These are phyloP conservation scores for Auricularia cornea DNA, from an alignment of 768 basidiomycete genomes.

Conservation along the genomic window DNA sequence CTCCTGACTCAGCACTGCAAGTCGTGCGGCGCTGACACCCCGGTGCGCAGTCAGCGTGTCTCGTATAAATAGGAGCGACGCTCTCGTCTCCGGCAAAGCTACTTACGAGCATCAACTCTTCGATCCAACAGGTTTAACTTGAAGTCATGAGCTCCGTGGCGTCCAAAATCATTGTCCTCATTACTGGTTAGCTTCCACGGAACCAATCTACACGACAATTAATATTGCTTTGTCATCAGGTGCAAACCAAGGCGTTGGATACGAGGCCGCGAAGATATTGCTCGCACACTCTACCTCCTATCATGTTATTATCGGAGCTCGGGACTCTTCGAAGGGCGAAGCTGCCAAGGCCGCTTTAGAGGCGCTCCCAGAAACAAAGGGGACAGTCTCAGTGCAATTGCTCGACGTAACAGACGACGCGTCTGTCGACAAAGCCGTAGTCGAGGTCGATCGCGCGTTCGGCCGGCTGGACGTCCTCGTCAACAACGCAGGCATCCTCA, in stretches of 20 bases:
- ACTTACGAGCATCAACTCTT: no score
- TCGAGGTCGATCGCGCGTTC: neutral
- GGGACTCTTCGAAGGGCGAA: neutral
- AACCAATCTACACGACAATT: neutral
- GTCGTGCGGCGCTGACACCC: no score
- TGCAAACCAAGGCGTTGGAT: neutral
- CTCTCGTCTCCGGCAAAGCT: no score
- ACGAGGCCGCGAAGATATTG: neutral
- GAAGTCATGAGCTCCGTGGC: neutral
- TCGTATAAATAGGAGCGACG: no score
- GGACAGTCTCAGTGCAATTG: neutral
- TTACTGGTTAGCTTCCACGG: neutral
- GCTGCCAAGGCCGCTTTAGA: neutral
- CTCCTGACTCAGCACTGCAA: no score
- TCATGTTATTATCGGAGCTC: neutral
- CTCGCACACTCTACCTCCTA: neutral
- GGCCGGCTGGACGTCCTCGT: neutral
- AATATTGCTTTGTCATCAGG: neutral
- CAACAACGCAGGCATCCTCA: neutral
- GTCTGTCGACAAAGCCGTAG: neutral
- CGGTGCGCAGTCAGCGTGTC: no score
- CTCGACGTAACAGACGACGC: neutral
- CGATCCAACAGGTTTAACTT: neutral
- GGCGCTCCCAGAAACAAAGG: neutral
- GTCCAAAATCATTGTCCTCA: neutral